These are phyloP conservation scores for Mortierella sp. DNA, from an alignment of 371 early-diverging fungal species.

Conservation along the genomic window DNA sequence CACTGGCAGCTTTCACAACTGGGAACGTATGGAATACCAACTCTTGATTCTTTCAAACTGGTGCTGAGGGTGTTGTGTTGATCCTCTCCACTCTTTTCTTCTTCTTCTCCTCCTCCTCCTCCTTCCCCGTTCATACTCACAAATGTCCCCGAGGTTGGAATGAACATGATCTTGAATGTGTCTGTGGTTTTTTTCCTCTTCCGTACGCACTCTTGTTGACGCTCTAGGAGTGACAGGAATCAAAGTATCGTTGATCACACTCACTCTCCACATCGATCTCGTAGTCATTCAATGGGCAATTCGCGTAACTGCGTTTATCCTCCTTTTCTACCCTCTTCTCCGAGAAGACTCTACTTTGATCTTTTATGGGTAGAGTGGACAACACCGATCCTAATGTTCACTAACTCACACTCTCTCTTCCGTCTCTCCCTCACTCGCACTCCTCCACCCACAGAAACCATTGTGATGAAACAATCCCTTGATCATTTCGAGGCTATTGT, in stretches of 20 bases:
- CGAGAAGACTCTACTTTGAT: too few species aligned
- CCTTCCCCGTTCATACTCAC: not conserved
- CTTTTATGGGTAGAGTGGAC: too few species aligned
- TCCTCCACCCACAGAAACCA: slow-evolving; percentile 16
- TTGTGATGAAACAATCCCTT: slow-evolving; percentile 7
- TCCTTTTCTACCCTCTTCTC: too few species aligned
- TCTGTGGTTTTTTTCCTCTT: too few species aligned
- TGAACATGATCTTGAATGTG: too few species aligned
- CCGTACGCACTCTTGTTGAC: too few species aligned
- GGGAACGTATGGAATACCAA: slow-evolving; percentile 55
- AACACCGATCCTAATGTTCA: not conserved
- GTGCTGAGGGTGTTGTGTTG: not conserved
- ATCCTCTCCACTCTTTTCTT: not conserved
- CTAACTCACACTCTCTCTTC: not conserved
- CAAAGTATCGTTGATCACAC: too few species aligned
- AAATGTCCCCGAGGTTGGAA: not conserved
- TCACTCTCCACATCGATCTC: not conserved
- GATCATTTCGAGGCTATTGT: slow-evolving; percentile 34
- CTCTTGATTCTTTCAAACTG: not conserved
- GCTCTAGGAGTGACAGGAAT: too few species aligned
- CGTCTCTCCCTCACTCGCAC: not conserved
- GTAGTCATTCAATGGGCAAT: too few species aligned
- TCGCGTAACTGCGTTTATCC: too few species aligned
- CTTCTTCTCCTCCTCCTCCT: not conserved
- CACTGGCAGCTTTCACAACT: slow-evolving; percentile 66